These are phyloP conservation scores for Bryoglossum gracile DNA, from an alignment of 495 filamentous ascomycete genomes.

Conservation along the genomic window DNA sequence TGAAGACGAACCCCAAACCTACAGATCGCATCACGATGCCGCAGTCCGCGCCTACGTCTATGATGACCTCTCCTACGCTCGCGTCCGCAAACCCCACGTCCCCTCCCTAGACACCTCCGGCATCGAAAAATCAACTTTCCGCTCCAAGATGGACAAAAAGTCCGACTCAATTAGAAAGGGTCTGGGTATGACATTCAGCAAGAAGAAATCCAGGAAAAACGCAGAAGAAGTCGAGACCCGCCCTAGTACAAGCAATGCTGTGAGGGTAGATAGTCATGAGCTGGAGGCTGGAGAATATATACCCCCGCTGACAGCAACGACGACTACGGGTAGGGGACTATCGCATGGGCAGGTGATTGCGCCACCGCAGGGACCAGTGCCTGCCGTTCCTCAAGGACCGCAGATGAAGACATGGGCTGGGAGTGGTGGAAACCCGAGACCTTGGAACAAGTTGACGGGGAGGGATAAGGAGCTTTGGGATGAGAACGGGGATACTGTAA, in stretches of 20 bases:
- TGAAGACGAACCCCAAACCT: no score
- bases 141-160: conserved; percentile 44
- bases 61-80: conserved; percentile 36
- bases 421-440: conserved; percentile 36
- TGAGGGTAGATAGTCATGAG: conserved; percentile 10
- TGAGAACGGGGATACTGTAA: conserved; percentile 51
- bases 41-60: no score
- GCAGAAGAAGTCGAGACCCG: conserved; percentile 14
- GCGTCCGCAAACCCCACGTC: conserved; percentile 35
- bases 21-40: no score
- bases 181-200: conserved; percentile 39
- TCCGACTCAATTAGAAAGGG: conserved; percentile 45
- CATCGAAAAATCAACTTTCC: conserved; percentile 44
- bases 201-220: conserved; percentile 41
- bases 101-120: conserved; percentile 39
- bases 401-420: conserved; percentile 46
- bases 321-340: not conserved
- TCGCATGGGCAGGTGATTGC: not conserved
- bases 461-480: conserved; percentile 60
- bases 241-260: conserved; percentile 9
- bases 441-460: conserved; percentile 47
- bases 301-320: not conserved
- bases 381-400: conserved; percentile 26
- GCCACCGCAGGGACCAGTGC: conserved; percentile 16
- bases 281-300: conserved; percentile 10